Base-by-base conservation (phyloP, 495 filamentous ascomycete genomes). In the Penicillium robsamsonii region DNA sequence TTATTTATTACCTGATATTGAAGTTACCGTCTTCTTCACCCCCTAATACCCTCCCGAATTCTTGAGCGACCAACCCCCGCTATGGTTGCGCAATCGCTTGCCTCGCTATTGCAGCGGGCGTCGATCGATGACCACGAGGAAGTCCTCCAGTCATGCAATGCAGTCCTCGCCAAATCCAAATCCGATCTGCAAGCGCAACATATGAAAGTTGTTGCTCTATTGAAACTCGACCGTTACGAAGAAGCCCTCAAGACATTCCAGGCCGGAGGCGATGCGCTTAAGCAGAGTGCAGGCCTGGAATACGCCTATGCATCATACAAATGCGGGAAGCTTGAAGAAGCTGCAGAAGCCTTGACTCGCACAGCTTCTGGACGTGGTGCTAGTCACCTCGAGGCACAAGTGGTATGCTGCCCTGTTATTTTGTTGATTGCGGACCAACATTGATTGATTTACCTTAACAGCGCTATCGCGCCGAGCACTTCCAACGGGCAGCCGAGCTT, bases 281-380 rank as follows among this genome's bases (percentile, higher is more conserved):
- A 87, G 66, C 75, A 85, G 46, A 69, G 67, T 35, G 92, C 88
- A 25, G 63, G 76, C 11, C 71, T 96, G 43, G 94, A 96, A 73
- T 88, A 88, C 68, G 89, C 91, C 4, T 99, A 99, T 79, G 87
- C 89, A 17, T 77, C 96, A 20, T 99, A 97, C 75, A 97, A 95
- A 67, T 80, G 83, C 11, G 92, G 92, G 25, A 73, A 86, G 40
- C 76, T 89, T n/a, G 77, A 81, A 17, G 83, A 89, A 61, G 92
- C 94, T n/a, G 79, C 76, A 9, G 68, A 79, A 13, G 73, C 81
- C 20, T 78, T 86, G 13, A 78, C 81, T 31, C 64, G 74, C n/a
- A 64, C 75, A 15, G 77, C 70, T 7, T 66, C 69, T 51, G 58
- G 67, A n/a, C 79, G 90, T 59, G 88, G 88, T 35, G 76, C 90